These are phyloP conservation scores for Ascochyta lentis DNA, from an alignment of 2,329 filamentous ascomycete species.

Conservation along the genomic window DNA sequence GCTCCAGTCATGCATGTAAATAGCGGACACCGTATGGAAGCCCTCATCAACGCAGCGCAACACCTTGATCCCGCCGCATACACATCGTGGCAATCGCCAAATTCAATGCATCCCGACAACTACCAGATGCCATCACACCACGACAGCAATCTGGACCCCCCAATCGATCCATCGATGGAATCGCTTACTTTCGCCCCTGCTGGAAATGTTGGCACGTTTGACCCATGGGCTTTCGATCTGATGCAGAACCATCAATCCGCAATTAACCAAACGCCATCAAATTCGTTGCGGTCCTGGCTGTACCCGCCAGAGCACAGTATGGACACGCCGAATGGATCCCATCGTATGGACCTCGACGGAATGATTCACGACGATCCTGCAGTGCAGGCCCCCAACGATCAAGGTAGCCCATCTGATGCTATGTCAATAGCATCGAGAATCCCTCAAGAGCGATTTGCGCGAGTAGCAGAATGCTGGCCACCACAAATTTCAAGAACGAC, in stretches of 20 bases:
- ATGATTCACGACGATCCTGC: constrained; percentile 42
- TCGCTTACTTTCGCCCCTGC: constrained; percentile 45
- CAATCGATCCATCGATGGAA: constrained; percentile 48
- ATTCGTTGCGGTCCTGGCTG: constrained; percentile 47
- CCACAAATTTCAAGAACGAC: constrained; percentile 39
- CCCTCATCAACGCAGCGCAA: constrained; percentile 48
- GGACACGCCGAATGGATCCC: constrained; percentile 32
- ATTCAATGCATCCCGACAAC: constrained; percentile 21
- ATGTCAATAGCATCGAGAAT: constrained; percentile 48
- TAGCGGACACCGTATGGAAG: constrained; percentile 45
- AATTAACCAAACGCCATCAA: constrained; percentile 45
- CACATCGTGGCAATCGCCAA: constrained; percentile 43
- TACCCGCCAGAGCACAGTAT: constrained; percentile 45
- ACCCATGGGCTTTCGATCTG: constrained; percentile 48
- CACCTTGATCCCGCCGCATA: constrained; percentile 44
- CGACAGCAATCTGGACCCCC: constrained; percentile 42
- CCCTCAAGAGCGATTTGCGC: constrained; percentile 47
- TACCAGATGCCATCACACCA: constrained; percentile 37
- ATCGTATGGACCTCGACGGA: constrained; percentile 41
- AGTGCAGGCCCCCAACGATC: constrained; percentile 30
- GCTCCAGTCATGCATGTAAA: constrained; percentile 16
- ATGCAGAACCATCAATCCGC: constrained; percentile 47
- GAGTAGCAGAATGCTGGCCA: constrained; percentile 50
- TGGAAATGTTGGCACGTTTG: constrained; percentile 43
- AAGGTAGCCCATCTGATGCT: constrained; percentile 44